Evolutionary conservation across 805 yeast species (phyloP), one percentile per base, ranked within the genome.

Genomic region (Saccharomycopsis sp.): DNA sequence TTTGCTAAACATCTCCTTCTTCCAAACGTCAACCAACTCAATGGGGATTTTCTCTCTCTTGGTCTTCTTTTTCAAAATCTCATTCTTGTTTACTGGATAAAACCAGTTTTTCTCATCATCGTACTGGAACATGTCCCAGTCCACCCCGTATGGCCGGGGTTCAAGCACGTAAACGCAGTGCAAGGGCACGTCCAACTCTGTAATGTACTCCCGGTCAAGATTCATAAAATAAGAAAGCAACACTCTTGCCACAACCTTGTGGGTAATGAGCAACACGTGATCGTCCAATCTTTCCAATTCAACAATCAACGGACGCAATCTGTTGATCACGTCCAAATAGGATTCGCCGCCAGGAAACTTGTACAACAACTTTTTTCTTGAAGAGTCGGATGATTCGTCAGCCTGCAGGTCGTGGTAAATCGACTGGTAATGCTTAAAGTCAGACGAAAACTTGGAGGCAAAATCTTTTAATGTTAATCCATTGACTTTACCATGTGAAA

Each of bases 281-380:
- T 86, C 94, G 6, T 85, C 80, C 36, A 94, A 84, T 50, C 98
- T 68, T 58, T 89, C 98, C 34, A 89, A 72, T 58, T 89, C 98
- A 9, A 87, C 87, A 48, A 89, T 89, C 17, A 89, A 75, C 1
- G 96, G 94, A 45, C 94, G 69, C 40, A 89, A 68, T 47, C 98
- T 69, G 50, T 87, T 85, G 54, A 92, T 81, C 6, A 92, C 98
- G 61, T 89, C 98, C 50, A 89, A 63, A 52, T 89, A 92, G 0
- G 95, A 84, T 59, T 89, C 98, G 17, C 98, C 98, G 9, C 96
- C 96, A 1, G 97, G 98, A 56, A 88, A 89, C 46, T 97, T 68
- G 60, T 89, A 89, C 13, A 80, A 66, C 51, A 89, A 67, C 60
- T 89, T 89, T 52, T 84, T 61, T 44, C 96, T 71, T 16, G 86